Evolutionary conservation across 371 early-diverging fungal species (phyloP).

Genomic region (Mucor lusitanicus): DNA sequence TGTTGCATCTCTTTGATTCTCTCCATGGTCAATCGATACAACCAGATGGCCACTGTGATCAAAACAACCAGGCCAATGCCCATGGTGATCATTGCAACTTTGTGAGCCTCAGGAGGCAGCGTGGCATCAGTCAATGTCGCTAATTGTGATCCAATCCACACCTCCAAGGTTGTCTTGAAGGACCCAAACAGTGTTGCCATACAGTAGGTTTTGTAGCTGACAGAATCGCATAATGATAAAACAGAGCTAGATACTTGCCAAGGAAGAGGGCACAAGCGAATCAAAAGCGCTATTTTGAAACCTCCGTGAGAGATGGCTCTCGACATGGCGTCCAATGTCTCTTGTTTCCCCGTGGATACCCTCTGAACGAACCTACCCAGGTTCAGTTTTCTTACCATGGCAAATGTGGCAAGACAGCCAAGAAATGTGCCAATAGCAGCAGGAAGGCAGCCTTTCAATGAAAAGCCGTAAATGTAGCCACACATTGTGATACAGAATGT

Average conservation of each 20-base stretch:
- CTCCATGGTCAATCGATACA: neutral
- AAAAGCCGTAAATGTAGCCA: conserved; percentile 40
- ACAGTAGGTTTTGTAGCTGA: conserved; percentile 16
- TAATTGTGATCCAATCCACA: conserved; percentile 45
- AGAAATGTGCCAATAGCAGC: conserved; percentile 20
- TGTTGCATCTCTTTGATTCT: neutral
- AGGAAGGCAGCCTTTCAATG: neutral
- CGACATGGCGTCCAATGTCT: conserved; percentile 34
- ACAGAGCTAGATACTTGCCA: conserved; percentile 38
- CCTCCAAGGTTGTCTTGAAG: conserved; percentile 33
- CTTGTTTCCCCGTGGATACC: neutral
- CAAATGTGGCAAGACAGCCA: conserved; percentile 10
- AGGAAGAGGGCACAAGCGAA: conserved; percentile 44
- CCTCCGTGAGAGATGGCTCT: conserved; percentile 40
- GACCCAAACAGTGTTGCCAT: conserved; percentile 26
- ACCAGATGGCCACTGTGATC: neutral
- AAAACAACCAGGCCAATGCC: neutral
- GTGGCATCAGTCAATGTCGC: conserved; percentile 36
- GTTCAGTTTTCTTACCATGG: neutral
- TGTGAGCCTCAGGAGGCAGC: conserved; percentile 9
- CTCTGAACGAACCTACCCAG: neutral
- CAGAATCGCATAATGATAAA: conserved; percentile 21
- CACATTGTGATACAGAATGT: conserved; percentile 22
- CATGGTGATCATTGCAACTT: neutral
- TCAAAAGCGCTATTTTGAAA: conserved; percentile 35